These are phyloP conservation scores for Curvularia hawaiiensis DNA, from an alignment of 2,329 filamentous ascomycete genomes.

Conservation along the genomic window DNA sequence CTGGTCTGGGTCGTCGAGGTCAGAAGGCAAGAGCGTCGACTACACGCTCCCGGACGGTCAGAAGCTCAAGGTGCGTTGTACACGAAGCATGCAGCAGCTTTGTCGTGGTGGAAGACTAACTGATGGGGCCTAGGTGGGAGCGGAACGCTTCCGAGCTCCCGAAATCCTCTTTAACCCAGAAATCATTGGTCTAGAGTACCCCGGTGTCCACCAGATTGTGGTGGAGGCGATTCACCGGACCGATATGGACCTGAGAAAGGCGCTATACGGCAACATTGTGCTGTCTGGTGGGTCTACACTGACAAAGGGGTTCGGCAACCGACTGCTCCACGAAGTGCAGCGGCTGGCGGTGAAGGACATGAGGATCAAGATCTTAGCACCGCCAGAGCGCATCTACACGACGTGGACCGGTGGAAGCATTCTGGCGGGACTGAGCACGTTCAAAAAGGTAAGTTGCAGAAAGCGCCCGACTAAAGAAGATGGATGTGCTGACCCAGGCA, in stretches of 20 bases:
- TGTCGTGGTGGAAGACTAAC: conserved; percentile 12
- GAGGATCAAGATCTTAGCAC: conserved; percentile 99
- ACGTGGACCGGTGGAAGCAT: conserved; percentile 99
- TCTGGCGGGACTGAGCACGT: conserved; percentile 93
- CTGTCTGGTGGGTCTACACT: conserved; percentile 94
- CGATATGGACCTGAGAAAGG: conserved; percentile 93
- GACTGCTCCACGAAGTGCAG: conserved; percentile 89
- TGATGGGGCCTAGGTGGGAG: conserved; percentile 69
- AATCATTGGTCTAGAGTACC: conserved; percentile 95
- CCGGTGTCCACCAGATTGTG: conserved; percentile 96
- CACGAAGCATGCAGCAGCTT: conserved; percentile 14
- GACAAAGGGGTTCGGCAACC: conserved; percentile 95
- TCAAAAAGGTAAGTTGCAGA: conserved; percentile 78
- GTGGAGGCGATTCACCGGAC: conserved; percentile 95
- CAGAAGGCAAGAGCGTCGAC: conserved; percentile 79
- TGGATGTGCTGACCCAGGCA: conserved; percentile 36
- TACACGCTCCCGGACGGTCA: conserved; percentile 92
- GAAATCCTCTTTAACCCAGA: conserved; percentile 98
- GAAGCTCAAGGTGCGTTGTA: conserved; percentile 74
- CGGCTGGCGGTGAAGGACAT: conserved; percentile 96
- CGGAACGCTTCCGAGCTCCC: conserved; percentile 92
- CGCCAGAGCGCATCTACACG: conserved; percentile 96
- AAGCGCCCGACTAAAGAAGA: conserved; percentile 12
- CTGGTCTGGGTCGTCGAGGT: conserved; percentile 78
- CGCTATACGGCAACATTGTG: conserved; percentile 95